Evolutionary conservation across 768 basidiomycete species (phyloP).

Genomic region (Rhizopogon vesiculosus): DNA sequence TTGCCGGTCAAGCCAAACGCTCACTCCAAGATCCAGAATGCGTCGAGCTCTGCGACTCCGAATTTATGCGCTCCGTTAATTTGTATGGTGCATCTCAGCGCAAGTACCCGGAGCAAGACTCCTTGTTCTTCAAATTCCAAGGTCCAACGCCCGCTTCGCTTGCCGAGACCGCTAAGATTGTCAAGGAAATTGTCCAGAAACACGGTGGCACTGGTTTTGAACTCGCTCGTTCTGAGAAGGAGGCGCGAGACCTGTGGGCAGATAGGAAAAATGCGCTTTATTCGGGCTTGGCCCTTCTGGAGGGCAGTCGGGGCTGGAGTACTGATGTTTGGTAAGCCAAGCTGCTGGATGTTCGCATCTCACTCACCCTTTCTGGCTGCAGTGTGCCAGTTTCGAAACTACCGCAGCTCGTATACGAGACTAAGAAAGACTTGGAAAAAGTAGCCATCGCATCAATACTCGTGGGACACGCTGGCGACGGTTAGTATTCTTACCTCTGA

Average conservation of each 20-base stretch:
- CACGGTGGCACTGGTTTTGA: slow-evolving; percentile 67
- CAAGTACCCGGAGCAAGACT: slow-evolving; percentile 60
- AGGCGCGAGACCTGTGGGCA: slow-evolving; percentile 71
- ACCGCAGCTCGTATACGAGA: slow-evolving; percentile 61
- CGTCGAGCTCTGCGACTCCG: slow-evolving; percentile 75
- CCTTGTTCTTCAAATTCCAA: slow-evolving; percentile 86
- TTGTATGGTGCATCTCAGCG: slow-evolving; percentile 46
- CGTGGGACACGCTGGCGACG: slow-evolving; percentile 78
- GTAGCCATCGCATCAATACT: slow-evolving; percentile 57
- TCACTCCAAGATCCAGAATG: slow-evolving; percentile 49
- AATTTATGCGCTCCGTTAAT: slow-evolving; percentile 62
- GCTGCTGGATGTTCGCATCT: neutral
- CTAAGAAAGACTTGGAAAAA: slow-evolving; percentile 61
- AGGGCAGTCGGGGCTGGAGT: slow-evolving; percentile 55
- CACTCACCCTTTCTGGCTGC: neutral
- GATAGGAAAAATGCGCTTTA: slow-evolving; percentile 66
- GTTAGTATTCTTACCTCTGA: slow-evolving; percentile 31
- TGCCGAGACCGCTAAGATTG: slow-evolving; percentile 55
- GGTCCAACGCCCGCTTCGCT: slow-evolving; percentile 58
- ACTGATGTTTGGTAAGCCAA: slow-evolving; percentile 69
- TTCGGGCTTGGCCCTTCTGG: slow-evolving; percentile 49
- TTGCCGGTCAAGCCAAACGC: neutral
- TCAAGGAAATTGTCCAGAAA: slow-evolving; percentile 51
- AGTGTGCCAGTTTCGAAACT: slow-evolving; percentile 63
- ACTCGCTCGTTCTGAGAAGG: slow-evolving; percentile 57